A percentile compares a stretch with the other conserved stretches of the same genome.
Conservation (phyloP, 2,329 filamentous ascomycete genomes). For the Ophiostoma triangulosporum region DNA sequence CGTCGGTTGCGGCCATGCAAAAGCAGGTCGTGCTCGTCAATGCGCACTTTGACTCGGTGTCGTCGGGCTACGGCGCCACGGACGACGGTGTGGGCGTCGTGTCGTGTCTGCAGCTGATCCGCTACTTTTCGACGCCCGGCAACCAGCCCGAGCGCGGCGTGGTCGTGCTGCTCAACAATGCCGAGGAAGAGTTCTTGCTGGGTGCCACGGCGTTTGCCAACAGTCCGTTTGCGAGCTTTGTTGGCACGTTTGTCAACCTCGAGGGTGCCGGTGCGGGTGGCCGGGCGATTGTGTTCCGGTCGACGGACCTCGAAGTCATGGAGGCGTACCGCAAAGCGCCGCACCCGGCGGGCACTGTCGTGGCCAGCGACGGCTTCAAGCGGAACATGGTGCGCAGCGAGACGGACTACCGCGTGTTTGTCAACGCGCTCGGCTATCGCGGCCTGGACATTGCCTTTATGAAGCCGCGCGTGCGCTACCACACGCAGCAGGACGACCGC, state of each 20-base stretch:
- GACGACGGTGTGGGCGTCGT: constrained; percentile 87
- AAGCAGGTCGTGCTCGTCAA: constrained; percentile 80
- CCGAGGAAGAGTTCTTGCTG: constrained; percentile 84
- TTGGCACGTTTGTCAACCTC: constrained; percentile 50
- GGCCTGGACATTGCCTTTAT: constrained; percentile 90
- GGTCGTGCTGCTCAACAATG: constrained; percentile 82
- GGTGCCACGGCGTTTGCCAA: constrained; percentile 76
- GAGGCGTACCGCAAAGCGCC: constrained; percentile 57
- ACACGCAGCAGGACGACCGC: constrained; percentile 79
- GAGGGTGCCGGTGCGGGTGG: constrained; percentile 91
- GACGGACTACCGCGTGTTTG: constrained; percentile 82
- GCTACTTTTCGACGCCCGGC: constrained; percentile 63
- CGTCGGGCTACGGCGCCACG: constrained; percentile 83
- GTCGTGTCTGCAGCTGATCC: constrained; percentile 72
- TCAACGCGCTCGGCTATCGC: constrained; percentile 62
- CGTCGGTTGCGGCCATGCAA: constrained; percentile 23
- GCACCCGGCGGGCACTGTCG: constrained; percentile 71
- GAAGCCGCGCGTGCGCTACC: constrained; percentile 72
- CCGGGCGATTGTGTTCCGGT: constrained; percentile 73
- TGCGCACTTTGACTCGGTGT: constrained; percentile 84
- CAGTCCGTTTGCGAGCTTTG: constrained; percentile 63
- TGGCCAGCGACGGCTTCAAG: constrained; percentile 75
- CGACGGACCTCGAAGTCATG: constrained; percentile 76
- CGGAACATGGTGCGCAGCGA: constrained; percentile 65
- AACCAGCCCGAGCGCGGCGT: constrained; percentile 68